These are phyloP conservation scores for Xanthoconium separans DNA, from an alignment of 1,284 basidiomycete genomes.

Conservation along the genomic window DNA sequence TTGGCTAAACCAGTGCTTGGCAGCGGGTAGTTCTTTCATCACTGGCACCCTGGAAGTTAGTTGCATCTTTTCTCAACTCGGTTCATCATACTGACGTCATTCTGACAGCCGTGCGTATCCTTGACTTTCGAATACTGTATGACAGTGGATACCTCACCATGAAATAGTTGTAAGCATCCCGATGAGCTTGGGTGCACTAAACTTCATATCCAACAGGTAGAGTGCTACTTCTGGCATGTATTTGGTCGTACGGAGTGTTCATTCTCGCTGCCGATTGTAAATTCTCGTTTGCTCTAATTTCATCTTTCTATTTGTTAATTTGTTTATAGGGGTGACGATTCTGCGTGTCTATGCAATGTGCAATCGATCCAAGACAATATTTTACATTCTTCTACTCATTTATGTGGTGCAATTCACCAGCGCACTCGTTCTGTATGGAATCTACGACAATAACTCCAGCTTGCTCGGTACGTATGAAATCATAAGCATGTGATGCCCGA, in stretches of 20 bases:
- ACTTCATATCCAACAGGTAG: constrained; percentile 4
- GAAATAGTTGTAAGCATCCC: constrained; percentile 11
- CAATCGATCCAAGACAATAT: constrained; percentile 7
- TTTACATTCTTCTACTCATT: constrained; percentile 2
- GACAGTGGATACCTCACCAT: background rate
- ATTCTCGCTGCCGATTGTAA: constrained; percentile 10
- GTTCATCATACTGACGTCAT: background rate
- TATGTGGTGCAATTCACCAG: background rate
- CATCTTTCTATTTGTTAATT: background rate
- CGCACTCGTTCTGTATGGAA: background rate
- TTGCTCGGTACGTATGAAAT: background rate
- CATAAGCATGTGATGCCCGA: too few relatives aligned
- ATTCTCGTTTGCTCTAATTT: background rate
- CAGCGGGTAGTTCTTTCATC: constrained; percentile 4
- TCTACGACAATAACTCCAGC: background rate
- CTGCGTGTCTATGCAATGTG: constrained; percentile 20
- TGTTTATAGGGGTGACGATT: constrained; percentile 17
- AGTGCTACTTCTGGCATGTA: background rate
- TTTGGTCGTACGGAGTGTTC: constrained; percentile 3
- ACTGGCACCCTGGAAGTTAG: constrained; percentile 3
- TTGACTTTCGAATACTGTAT: background rate
- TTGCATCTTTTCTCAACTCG: background rate
- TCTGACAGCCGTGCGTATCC: constrained; percentile 5
- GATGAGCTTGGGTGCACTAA: too few relatives aligned
- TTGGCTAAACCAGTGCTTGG: background rate